phyloP scores from a whole-genome alignment of 352 stramenopile species.

The Phytophthora niederhauseri region DNA sequence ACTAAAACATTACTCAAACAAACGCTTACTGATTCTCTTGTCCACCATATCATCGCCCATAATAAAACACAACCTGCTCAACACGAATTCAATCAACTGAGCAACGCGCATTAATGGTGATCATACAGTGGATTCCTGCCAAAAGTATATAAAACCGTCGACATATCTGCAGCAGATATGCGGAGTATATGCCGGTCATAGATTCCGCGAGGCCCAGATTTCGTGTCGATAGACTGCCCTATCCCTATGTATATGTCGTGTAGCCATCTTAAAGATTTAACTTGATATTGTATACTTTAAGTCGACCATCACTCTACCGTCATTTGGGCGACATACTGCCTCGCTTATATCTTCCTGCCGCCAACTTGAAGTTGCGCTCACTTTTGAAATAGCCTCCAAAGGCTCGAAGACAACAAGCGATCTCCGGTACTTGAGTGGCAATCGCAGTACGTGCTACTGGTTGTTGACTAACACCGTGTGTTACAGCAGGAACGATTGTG shows the following conservation, averaged over 20 bases:
- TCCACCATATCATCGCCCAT: no score
- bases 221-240: conserved; percentile 11
- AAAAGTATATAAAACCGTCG: conserved; percentile 4
- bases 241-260: conserved; percentile 4
- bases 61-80: no score
- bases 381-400: neutral
- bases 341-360: conserved; percentile 1
- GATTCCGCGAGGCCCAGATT: no score
- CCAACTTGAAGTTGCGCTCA: neutral
- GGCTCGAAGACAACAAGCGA: neutral
- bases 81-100: no score
- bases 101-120: no score
- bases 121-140: conserved; percentile 2
- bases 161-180: conserved; percentile 8
- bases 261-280: conserved; percentile 10
- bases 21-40: no score
- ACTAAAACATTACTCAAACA: no score
- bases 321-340: neutral
- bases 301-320: conserved; percentile 5
- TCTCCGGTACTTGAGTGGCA: neutral
- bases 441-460: no score
- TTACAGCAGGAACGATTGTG: neutral
- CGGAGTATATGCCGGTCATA: no score
- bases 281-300: conserved; percentile 13
- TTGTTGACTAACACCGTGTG: neutral